Evolutionary conservation across 345 rosid genomes (phyloP).

Genomic region (Aethionema arabicum): DNA sequence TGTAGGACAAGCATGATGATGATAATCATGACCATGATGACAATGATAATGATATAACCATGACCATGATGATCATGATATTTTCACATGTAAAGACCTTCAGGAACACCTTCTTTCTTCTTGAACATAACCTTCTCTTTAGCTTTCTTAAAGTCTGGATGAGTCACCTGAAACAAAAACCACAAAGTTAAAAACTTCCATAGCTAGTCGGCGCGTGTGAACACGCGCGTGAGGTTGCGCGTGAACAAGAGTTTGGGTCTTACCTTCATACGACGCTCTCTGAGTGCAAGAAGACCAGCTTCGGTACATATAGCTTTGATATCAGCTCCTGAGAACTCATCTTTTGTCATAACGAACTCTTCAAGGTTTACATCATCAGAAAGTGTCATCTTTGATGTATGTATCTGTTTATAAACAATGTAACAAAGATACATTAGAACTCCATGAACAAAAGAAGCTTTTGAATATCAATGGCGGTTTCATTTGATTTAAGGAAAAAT

Average conservation of each 20-base stretch:
- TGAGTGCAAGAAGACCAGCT: slow-evolving; percentile 91
- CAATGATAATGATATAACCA: too few relatives aligned
- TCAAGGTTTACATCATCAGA: slow-evolving; percentile 96
- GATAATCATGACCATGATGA: background rate
- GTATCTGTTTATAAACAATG: slow-evolving; percentile 53
- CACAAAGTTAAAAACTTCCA: slow-evolving; percentile 6
- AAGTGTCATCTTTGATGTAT: slow-evolving; percentile 93
- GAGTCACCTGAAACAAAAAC: slow-evolving; percentile 61
- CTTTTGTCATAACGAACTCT: slow-evolving; percentile 98
- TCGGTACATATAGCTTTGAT: slow-evolving; percentile 98
- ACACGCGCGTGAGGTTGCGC: background rate
- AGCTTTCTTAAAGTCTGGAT: slow-evolving; percentile 84
- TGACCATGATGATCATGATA: background rate
- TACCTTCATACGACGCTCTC: slow-evolving; percentile 99
- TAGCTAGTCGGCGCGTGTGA: background rate
- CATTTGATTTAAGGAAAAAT: too few relatives aligned
- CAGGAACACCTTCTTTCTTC: slow-evolving; percentile 99
- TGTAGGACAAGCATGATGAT: background rate
- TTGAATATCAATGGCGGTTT: background rate
- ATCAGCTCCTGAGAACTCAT: slow-evolving; percentile 97
- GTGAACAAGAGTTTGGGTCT: slow-evolving; percentile 17
- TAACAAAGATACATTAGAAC: background rate
- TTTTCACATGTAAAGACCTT: slow-evolving; percentile 89
- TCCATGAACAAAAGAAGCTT: slow-evolving; percentile 13
- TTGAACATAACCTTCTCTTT: slow-evolving; percentile 99